Evolutionary conservation across 2,329 filamentous ascomycete genomes (phyloP).

Genomic region (Aspergillus fumigatiaffinis): DNA sequence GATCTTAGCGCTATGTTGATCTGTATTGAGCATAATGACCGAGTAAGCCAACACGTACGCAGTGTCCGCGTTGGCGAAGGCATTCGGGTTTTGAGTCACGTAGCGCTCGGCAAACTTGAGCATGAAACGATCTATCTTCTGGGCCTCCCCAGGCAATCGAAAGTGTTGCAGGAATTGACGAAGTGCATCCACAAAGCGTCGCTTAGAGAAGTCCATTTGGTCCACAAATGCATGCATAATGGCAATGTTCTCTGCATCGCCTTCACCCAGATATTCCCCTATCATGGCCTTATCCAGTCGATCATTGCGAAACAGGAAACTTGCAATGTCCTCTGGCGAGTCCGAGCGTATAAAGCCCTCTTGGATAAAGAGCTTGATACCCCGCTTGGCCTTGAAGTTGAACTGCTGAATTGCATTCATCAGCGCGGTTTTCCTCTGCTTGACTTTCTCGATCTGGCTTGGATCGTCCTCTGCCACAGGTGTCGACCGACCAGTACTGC

Average conservation of each 20-base stretch:
- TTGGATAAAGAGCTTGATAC: conserved; percentile 76
- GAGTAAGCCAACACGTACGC: conserved; percentile 95
- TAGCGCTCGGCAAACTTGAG: conserved; percentile 97
- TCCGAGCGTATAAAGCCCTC: conserved; percentile 85
- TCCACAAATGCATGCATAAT: conserved; percentile 99
- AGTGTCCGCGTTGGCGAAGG: conserved; percentile 96
- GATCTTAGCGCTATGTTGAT: conserved; percentile 87
- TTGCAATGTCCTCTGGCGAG: conserved; percentile 74
- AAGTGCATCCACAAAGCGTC: conserved; percentile 86
- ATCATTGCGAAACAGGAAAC: conserved; percentile 76
- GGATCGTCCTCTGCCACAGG: conserved; percentile 82
- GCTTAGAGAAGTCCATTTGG: conserved; percentile 86
- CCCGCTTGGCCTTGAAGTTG: conserved; percentile 96
- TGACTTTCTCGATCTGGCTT: conserved; percentile 88
- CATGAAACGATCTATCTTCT: conserved; percentile 99
- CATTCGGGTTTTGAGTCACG: conserved; percentile 89
- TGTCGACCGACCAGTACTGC: conserved; percentile 58
- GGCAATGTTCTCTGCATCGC: conserved; percentile 86
- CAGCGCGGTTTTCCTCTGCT: conserved; percentile 87
- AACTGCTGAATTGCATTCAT: conserved; percentile 86
- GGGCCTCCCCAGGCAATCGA: conserved; percentile 88
- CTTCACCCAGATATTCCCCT: conserved; percentile 91
- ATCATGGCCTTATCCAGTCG: conserved; percentile 86
- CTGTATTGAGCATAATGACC: conserved; percentile 93
- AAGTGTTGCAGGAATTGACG: conserved; percentile 92